A percentile compares a stretch with the other conserved stretches of the same genome.
Evolutionary conservation across 139 green algal genomes (phyloP).

Genomic region (Chlamydomonas sp.): DNA sequence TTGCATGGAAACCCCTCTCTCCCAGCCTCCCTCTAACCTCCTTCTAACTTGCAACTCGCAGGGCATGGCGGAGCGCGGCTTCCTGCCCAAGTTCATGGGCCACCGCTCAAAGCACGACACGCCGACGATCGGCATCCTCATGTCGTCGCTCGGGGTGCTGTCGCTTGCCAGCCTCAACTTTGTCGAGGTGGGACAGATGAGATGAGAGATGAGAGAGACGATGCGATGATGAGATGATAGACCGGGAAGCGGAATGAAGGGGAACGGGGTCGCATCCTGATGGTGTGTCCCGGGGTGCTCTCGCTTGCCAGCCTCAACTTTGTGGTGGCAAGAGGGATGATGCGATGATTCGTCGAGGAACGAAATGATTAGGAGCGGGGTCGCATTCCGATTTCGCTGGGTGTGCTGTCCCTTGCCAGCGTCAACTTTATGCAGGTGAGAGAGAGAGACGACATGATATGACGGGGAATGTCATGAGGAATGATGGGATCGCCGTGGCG

Average conservation of each 20-base stretch:
- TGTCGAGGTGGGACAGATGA: constrained; percentile 70
- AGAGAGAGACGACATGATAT: too few relatives aligned
- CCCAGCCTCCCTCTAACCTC: background rate
- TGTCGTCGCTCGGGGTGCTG: constrained; percentile 69
- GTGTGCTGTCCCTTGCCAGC: constrained; percentile 62
- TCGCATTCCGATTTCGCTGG: constrained; percentile 72
- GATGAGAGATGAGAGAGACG: too few relatives aligned
- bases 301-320: constrained; percentile 62
- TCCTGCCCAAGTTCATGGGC: constrained; percentile 72
- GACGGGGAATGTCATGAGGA: too few relatives aligned
- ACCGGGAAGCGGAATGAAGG: too few relatives aligned
- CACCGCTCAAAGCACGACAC: constrained; percentile 72
- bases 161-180: constrained; percentile 62
- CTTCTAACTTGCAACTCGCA: too few relatives aligned
- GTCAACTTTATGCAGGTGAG: too few relatives aligned
- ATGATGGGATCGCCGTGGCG: too few relatives aligned
- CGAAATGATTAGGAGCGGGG: too few relatives aligned
- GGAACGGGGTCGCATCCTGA: too few relatives aligned
- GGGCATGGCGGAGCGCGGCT: constrained; percentile 93
- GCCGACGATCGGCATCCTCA: constrained; percentile 69
- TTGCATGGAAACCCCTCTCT: too few relatives aligned
- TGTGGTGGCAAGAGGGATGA: constrained; percentile 73
- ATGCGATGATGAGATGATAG: too few relatives aligned
- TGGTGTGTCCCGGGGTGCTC: constrained; percentile 68
- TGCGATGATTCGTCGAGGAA: too few relatives aligned